Conservation (phyloP, 2,329 filamentous ascomycete genomes). For the Elsinoe ampelina region DNA sequence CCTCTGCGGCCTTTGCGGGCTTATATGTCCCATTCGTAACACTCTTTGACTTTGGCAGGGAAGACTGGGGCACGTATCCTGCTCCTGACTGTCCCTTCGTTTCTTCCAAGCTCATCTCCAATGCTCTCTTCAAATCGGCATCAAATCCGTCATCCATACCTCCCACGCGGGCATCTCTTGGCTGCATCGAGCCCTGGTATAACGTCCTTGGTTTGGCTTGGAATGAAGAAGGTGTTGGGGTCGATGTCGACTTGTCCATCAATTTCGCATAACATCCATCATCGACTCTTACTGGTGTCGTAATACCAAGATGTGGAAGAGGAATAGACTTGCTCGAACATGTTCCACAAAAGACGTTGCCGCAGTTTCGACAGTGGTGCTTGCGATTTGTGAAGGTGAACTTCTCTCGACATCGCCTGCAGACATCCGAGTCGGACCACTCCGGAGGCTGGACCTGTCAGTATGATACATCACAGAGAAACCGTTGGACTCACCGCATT, state of each 20-base stretch:
- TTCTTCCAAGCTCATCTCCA: constrained; percentile 96
- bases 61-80: constrained; percentile 62
- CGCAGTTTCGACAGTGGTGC: constrained; percentile 96
- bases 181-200: constrained; percentile 68
- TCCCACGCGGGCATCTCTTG: constrained; percentile 66
- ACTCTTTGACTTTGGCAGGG: constrained; percentile 32
- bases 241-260: constrained; percentile 56
- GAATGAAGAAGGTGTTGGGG: constrained; percentile 36
- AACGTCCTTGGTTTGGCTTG: constrained; percentile 55
- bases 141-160: constrained; percentile 72
- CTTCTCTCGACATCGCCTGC: constrained; percentile 89
- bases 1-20: constrained; percentile 43
- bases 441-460: constrained; percentile 63
- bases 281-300: constrained; percentile 84
- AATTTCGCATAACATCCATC: constrained; percentile 91
- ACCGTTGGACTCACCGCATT: constrained; percentile 60
- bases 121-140: constrained; percentile 82
- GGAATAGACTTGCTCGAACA: constrained; percentile 85
- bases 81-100: constrained; percentile 62
- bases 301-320: constrained; percentile 84
- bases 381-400: constrained; percentile 98
- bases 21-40: constrained; percentile 27
- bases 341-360: constrained; percentile 91
- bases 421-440: constrained; percentile 96
- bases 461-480: neutral